Evolutionary conservation across 108 stramenopile species (phyloP).

Genomic region (Cylindrotheca closterium): DNA sequence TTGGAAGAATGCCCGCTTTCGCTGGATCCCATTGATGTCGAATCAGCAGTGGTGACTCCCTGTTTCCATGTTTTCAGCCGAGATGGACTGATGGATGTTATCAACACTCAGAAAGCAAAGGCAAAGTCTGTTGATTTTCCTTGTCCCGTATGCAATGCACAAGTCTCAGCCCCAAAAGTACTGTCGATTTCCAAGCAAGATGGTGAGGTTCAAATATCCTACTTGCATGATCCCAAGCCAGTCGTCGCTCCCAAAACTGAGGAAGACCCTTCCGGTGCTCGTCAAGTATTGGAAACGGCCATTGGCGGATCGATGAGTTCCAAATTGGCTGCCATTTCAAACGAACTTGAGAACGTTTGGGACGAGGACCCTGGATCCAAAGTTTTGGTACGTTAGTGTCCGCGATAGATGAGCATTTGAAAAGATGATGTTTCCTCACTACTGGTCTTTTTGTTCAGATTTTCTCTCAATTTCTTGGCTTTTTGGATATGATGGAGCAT

Average conservation of each 20-base stretch:
- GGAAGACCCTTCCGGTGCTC: conserved; percentile 47
- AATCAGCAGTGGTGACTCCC: conserved; percentile 73
- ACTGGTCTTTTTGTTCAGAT: conserved; percentile 17
- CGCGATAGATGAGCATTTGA: not conserved
- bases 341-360: conserved; percentile 77
- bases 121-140: conserved; percentile 26
- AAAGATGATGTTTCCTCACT: no score
- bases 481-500: conserved; percentile 65
- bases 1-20: conserved; percentile 81
- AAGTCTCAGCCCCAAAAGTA: conserved; percentile 49
- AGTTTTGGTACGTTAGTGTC: conserved; percentile 31
- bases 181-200: conserved; percentile 56
- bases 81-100: conserved; percentile 46
- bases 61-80: conserved; percentile 85
- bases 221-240: conserved; percentile 23
- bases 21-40: conserved; percentile 59
- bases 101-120: not conserved
- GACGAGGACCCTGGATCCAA: conserved; percentile 68
- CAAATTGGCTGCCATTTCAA: conserved; percentile 67
- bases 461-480: conserved; percentile 84
- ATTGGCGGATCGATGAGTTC: conserved; percentile 62
- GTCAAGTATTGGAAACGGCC: conserved; percentile 60
- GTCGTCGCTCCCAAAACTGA: not conserved
- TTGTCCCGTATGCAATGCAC: conserved; percentile 68
- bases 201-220: conserved; percentile 39